Evolutionary conservation across 177 flowering plant genomes (phyloP), one percentile per base, ranked within the genome.

Genomic region (Tripterygium wilfordii): DNA sequence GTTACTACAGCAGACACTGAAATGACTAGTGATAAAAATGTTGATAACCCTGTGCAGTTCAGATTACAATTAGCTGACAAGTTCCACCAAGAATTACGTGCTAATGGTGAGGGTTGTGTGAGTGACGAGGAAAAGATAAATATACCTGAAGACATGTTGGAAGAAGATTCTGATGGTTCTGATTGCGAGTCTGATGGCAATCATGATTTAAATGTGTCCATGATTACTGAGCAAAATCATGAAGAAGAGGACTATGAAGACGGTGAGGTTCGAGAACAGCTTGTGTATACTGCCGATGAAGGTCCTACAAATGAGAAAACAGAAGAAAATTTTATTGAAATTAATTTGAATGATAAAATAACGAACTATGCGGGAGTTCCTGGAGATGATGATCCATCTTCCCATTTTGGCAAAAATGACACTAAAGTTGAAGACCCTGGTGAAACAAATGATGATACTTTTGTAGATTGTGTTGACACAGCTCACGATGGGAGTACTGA

Each of bases 201-300:
- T 55, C 66, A 44, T 26, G 54, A 42, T 49, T 20, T 32, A 20
- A 58, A 36, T 19, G 27, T 10, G 27, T 45, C 45, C 13, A 29
- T 52, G 48, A 54, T 53, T 28, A 30, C 14, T 18, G 44, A 53
- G 45, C 55, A 19, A 10, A 48, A 52, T 39, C 31, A 27, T 31
- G 43, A 40, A 43, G 75, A 59, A n/a, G 80, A 74, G 32, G 70
- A 77, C 17, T 73, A 61, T 61, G 89, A 82, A 65, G 86, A 83
- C 66, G 86, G 90, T 48, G 86, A 83, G 65, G 72, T 78, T 10
- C 65, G 79, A 38, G 82, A 78, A 56, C 56, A 66, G 25, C 24
- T 48, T 7, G 53, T 25, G 35, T 46, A 23, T 27, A 22, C 45
- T 52, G 56, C 44, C 17, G 38, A n/a, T 2, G 71, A 58, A 49